These are phyloP conservation scores for Cytospora leucostoma DNA, from an alignment of 2,329 filamentous ascomycete genomes.

Conservation along the genomic window DNA sequence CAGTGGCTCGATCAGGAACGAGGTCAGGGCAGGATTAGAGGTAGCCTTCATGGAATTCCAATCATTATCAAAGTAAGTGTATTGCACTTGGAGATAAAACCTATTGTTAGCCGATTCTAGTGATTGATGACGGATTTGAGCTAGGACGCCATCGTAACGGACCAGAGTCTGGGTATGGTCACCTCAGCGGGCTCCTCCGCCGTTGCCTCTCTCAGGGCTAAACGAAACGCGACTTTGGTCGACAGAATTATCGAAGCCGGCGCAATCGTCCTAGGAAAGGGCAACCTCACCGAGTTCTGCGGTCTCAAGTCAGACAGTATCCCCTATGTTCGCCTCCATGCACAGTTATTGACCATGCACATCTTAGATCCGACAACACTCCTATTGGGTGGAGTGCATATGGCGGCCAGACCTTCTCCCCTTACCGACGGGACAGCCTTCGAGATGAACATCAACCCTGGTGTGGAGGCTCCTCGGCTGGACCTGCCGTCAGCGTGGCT, in stretches of 20 bases:
- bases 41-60: constrained; percentile 45
- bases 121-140: neutral
- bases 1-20: constrained; percentile 43
- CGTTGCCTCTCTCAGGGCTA: constrained; percentile 40
- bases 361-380: constrained; percentile 39
- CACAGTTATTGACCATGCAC: constrained; percentile 22
- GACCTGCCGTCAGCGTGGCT: constrained; percentile 41
- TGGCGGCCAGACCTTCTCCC: constrained; percentile 31
- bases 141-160: constrained; percentile 43
- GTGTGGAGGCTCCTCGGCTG: constrained; percentile 36
- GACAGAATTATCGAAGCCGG: constrained; percentile 28
- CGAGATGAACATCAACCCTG: constrained; percentile 30
- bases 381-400: constrained; percentile 43
- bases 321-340: neutral
- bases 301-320: constrained; percentile 33
- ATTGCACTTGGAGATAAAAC: neutral
- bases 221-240: constrained; percentile 40
- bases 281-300: constrained; percentile 39
- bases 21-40: constrained; percentile 37
- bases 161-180: constrained; percentile 40
- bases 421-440: constrained; percentile 27
- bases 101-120: neutral
- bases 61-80: constrained; percentile 39
- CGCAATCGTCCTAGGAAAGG: constrained; percentile 36
- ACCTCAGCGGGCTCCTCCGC: constrained; percentile 44